phyloP scores from a whole-genome alignment of 2,329 filamentous ascomycete genomes.

The Colletotrichum acutatum region DNA sequence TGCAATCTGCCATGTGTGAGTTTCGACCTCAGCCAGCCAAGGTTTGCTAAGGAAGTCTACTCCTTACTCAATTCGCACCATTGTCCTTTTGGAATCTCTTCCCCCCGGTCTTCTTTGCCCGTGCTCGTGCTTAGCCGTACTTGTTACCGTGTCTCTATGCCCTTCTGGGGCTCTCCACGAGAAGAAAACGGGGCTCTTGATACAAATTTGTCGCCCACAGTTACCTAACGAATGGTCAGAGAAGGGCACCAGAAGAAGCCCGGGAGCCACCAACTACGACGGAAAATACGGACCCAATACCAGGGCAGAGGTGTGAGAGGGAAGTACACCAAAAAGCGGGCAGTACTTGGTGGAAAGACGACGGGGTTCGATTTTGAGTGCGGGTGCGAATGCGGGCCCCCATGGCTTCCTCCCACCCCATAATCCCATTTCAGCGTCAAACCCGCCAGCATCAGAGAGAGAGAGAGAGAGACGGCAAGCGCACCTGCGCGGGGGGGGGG shows the following conservation, averaged over 20 bases:
- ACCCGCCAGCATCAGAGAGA: neutral
- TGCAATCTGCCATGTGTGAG: neutral
- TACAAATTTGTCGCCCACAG: neutral
- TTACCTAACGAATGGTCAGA: conserved; percentile 13
- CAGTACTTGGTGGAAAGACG: conserved; percentile 18
- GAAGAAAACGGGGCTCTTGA: conserved; percentile 8
- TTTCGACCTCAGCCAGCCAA: neutral
- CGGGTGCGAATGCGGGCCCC: conserved; percentile 29
- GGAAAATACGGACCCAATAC: neutral
- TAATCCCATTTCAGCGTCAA: conserved; percentile 28
- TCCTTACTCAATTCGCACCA: neutral
- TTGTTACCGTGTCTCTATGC: neutral
- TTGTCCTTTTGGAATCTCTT: neutral
- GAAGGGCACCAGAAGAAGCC: neutral
- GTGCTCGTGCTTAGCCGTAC: neutral
- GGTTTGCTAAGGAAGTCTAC: neutral
- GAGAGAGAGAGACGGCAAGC: too few species aligned
- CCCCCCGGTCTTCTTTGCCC: neutral
- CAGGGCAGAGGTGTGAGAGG: neutral
- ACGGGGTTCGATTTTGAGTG: conserved; percentile 2
- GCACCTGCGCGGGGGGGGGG: neutral
- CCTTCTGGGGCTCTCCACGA: neutral
- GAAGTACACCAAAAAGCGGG: conserved; percentile 29
- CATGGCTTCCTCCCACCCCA: conserved; percentile 9
- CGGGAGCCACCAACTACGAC: neutral